Percentiles rank a stretch among this genome's conserved stretches.
Evolutionary conservation across 176 grass and related monocot genomes (phyloP).

Genomic region (Alopecurus myosuroides): DNA sequence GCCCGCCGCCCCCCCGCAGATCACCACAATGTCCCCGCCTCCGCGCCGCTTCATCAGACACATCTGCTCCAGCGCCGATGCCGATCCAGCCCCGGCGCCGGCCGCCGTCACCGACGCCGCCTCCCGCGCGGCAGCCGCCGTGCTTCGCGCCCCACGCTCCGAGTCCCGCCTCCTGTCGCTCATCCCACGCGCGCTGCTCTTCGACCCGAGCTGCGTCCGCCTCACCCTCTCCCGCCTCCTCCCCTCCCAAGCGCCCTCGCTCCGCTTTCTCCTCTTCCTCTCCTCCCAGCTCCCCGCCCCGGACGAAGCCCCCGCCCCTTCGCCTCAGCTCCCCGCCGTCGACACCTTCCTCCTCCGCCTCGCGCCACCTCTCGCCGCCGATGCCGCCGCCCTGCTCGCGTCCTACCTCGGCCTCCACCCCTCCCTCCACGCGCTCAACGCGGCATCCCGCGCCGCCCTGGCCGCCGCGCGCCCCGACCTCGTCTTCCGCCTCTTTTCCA

Average conservation of each 20-base stretch:
- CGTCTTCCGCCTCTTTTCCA: constrained; percentile 53
- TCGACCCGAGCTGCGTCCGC: constrained; percentile 47
- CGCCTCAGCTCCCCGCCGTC: background rate
- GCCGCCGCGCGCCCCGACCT: constrained; percentile 38
- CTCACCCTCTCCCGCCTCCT: constrained; percentile 45
- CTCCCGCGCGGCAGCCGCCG: constrained; percentile 20
- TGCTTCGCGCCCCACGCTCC: constrained; percentile 21
- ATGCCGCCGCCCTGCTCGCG: constrained; percentile 27
- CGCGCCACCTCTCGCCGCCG: constrained; percentile 16
- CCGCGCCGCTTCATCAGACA: constrained; percentile 22
- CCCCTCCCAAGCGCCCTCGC: constrained; percentile 22
- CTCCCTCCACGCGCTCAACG: constrained; percentile 39
- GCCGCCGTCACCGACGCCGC: constrained; percentile 13
- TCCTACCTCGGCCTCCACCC: constrained; percentile 37
- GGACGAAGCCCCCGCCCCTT: constrained; percentile 4
- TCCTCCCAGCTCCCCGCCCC: constrained; percentile 31
- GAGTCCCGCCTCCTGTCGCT: constrained; percentile 36
- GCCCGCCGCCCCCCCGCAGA: background rate
- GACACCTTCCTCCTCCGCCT: constrained; percentile 37
- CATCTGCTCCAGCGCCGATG: constrained; percentile 10
- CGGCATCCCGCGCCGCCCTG: constrained; percentile 20
- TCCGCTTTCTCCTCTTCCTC: constrained; percentile 58
- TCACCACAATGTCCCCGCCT: constrained; percentile 20
- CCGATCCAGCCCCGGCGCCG: background rate
- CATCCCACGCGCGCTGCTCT: constrained; percentile 38